Evolutionary conservation across 2,329 filamentous ascomycete species (phyloP).

Genomic region (Ramichloridium luteum): DNA sequence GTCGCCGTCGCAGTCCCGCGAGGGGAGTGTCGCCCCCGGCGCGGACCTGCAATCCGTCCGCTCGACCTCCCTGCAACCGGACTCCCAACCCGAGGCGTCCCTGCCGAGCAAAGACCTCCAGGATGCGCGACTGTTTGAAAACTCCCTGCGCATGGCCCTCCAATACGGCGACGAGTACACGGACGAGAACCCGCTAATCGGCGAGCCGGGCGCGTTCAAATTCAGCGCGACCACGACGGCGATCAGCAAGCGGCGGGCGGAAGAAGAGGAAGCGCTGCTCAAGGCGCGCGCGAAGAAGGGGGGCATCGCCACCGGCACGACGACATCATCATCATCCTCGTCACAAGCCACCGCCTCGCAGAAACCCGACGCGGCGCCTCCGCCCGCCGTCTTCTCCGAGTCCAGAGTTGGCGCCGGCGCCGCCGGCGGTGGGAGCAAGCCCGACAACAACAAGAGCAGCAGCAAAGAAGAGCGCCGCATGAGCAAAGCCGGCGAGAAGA

Average conservation of each 20-base stretch:
- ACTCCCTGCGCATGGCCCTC: constrained; percentile 23
- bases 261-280: constrained; percentile 22
- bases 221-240: constrained; percentile 35
- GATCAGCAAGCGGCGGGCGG: constrained; percentile 30
- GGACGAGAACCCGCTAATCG: constrained; percentile 50
- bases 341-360: constrained; percentile 7
- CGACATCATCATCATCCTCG: too few species aligned
- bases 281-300: constrained; percentile 13
- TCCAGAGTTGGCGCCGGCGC: constrained; percentile 7
- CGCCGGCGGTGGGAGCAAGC: too few species aligned
- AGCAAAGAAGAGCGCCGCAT: constrained; percentile 10
- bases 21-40: constrained; percentile 30
- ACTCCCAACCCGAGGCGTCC: constrained; percentile 12
- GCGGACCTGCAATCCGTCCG: constrained; percentile 17
- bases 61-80: constrained; percentile 18
- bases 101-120: constrained; percentile 10
- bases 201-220: constrained; percentile 51
- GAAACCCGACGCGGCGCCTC: constrained; percentile 6
- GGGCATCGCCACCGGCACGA: too few species aligned
- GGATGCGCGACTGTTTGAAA: constrained; percentile 28
- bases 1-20: constrained; percentile 30
- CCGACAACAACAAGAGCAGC: too few species aligned
- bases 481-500: constrained; percentile 10
- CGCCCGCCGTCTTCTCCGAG: constrained; percentile 13
- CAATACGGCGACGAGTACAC: constrained; percentile 49